Evolutionary conservation across 1,139 yeast species (phyloP), one percentile per base, ranked within the genome.

Genomic region (Pichia sp.): DNA sequence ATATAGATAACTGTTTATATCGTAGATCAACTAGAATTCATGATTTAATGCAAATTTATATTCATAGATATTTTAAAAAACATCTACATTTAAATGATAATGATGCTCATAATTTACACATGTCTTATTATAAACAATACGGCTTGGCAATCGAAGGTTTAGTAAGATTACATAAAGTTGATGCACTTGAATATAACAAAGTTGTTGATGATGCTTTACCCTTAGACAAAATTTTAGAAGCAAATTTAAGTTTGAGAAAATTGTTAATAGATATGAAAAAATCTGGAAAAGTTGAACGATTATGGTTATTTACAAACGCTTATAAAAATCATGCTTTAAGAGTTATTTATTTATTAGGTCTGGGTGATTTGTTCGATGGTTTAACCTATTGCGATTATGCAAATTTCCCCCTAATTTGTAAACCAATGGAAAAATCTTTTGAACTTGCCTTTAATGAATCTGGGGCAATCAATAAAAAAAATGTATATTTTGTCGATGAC

Each of bases 261-360:
- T 62, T 75, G 69, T 62, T 83, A 35, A 44, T 70, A 5, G 54
- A 63, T 5, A 53, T 82, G 49, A 76, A 68, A 49, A 50, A 64
- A 10, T 35, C 54, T 1, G 71, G 72, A 3, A 72, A 72, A 45
- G 70, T 77, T 37, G 71, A 71, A 49, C 70, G 78, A 52, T 57
- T 80, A 45, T 91, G 98, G 98, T 70, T 91, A 35, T 82, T 88
- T 54, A 91, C 98, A 14, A 91, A 91, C 59, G 98, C 98, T 1
- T 91, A 89, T 66, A 80, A 82, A 59, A 86, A 76, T 55, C 97
- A 91, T 60, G 97, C 93, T 1, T 57, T 78, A 41, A 69, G 91
- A 42, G 94, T 85, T 15, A 71, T 88, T 18, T 71, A 80, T 31
- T 69, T 89, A 41, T 69, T 91, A 38, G 97, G 96, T 2, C 61